Base-by-base conservation (phyloP, 1,284 basidiomycete species). In the Cutaneotrichosporon cutaneum region DNA sequence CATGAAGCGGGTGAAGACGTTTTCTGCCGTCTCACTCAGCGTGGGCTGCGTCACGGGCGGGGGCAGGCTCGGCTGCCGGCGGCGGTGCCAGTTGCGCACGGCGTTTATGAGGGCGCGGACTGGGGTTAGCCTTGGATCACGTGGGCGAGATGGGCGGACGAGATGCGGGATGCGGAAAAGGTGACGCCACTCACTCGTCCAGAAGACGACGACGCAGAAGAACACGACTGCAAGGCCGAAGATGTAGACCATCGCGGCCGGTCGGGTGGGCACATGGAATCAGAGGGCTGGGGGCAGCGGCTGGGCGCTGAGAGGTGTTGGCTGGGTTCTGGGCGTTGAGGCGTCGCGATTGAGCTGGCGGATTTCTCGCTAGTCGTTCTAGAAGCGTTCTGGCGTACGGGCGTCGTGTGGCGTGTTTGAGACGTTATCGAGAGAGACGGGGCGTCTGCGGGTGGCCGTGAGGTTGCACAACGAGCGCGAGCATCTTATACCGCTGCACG, bases 241-340 rank as follows among this genome's bases (percentile, higher is more conserved):
- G 35, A 54, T 42, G 52, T 54, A 54, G 16, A 54, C 52, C 52
- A 54, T 54, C 35, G 52, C 26, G 33, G 50, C 27, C 50, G 7
- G 10, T 10, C 9, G 27, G 27, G 9, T 7, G n/a, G 21, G 21
- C 4, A 35, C 51, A 53, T 53, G 32, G 51, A 33, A 53, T 22
- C 16, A 33, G 27, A 13, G 8, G 14, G 27, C 10, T 24, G 30
- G 30, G 30, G 30, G 30, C 9, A 30, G 30, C 30, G 30, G 30
- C 4, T n/a, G 27, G 18, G 50, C 27, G 26, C 18, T 21, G 50
- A 30, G 21, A 27, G 26, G 44, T 7, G 10, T 21, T 45, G 44
- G 4, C 44, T 45, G 8, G 9, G 36, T 42, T 42, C 6, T 42
- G 36, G 3, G 36, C 36, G 36, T 42, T 42, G 36, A 42, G 30